Conservation (phyloP, 306 rosid genomes). For the Gillenia trifoliata region DNA sequence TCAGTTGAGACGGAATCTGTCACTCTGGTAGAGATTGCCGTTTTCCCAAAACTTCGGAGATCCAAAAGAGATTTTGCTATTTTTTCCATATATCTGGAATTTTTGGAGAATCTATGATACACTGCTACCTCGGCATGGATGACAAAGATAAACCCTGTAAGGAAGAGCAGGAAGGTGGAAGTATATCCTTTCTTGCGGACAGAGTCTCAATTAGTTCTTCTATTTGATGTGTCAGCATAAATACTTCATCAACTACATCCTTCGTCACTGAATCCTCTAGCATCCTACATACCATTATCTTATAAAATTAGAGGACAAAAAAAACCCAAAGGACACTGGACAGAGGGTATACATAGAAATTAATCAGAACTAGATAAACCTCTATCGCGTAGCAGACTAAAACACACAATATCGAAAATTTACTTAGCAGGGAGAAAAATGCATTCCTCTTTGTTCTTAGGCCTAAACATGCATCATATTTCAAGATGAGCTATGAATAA, state of each 20-base stretch:
- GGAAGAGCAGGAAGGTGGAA: slow-evolving; percentile 68
- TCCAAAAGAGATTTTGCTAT: not conserved
- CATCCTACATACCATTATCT: slow-evolving; percentile 47
- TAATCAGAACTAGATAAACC: not conserved
- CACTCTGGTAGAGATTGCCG: not conserved
- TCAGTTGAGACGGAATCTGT: not conserved
- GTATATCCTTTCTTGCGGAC: slow-evolving; percentile 41
- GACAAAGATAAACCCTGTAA: slow-evolving; percentile 61
- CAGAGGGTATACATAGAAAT: not conserved
- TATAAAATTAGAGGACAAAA: slow-evolving; percentile 1
- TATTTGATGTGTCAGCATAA: slow-evolving; percentile 62
- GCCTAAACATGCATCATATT: not conserved
- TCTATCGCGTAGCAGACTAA: not conserved
- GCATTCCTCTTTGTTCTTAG: not conserved
- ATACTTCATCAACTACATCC: slow-evolving; percentile 66
- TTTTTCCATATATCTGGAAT: not conserved
- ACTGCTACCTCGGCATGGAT: slow-evolving; percentile 40
- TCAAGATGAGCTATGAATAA: not conserved
- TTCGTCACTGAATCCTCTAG: slow-evolving; percentile 65
- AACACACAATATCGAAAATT: not conserved
- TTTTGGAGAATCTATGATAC: not conserved
- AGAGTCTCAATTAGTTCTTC: slow-evolving; percentile 46
- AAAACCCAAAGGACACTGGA: not conserved
- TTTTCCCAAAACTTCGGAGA: not conserved
- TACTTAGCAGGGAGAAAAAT: not conserved